Conservation (phyloP, 148 eudicot genomes). For the Rheum nobile region DNA sequence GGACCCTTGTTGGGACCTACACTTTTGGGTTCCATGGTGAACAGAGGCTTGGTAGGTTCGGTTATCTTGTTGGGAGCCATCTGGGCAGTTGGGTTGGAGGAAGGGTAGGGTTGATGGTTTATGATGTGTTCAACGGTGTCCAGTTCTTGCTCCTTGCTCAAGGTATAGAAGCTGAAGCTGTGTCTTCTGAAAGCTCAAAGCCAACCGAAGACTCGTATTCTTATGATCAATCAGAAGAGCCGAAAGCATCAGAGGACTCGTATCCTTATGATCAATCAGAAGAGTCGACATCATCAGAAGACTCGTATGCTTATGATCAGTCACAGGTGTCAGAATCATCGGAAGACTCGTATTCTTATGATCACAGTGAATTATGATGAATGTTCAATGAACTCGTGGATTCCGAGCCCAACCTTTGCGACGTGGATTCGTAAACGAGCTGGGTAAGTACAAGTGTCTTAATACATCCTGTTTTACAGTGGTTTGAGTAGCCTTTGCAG, state of each 20-base stretch:
- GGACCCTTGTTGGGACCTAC: constrained; percentile 69
- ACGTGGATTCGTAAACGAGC: background rate
- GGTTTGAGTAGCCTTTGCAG: background rate
- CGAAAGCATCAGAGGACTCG: background rate
- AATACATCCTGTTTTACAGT: background rate
- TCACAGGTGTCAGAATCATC: background rate
- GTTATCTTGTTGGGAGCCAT: constrained; percentile 79
- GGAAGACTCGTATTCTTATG: constrained; percentile 3
- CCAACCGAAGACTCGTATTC: background rate
- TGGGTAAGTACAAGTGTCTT: background rate
- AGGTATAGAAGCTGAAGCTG: constrained; percentile 15
- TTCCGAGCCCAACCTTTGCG: background rate
- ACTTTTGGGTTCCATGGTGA: constrained; percentile 55
- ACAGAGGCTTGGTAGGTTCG: constrained; percentile 62
- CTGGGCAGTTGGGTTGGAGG: constrained; percentile 89
- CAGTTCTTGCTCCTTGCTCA: constrained; percentile 35
- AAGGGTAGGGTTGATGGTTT: constrained; percentile 70
- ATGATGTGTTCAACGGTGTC: constrained; percentile 62
- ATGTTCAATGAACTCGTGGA: background rate
- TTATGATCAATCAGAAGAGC: background rate
- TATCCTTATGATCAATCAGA: background rate
- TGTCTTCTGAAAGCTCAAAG: constrained; percentile 14
- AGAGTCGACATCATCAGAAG: background rate
- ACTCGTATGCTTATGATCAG: background rate
- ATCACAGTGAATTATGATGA: background rate